These are phyloP conservation scores for Pholiota conissans DNA, from an alignment of 768 basidiomycete species.

Conservation along the genomic window DNA sequence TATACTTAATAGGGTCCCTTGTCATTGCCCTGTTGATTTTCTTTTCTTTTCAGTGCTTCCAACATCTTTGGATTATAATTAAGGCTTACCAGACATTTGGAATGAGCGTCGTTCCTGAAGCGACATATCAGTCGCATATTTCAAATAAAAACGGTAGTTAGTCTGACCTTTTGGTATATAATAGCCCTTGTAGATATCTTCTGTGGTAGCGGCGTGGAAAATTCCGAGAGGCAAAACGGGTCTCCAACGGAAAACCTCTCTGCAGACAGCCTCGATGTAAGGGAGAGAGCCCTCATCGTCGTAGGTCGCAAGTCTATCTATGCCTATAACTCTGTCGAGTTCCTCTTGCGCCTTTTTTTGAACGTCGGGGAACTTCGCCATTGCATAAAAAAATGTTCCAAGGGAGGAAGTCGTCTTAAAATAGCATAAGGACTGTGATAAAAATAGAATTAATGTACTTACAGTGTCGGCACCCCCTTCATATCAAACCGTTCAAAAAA, in stretches of 20 bases:
- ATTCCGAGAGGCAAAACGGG: conserved; percentile 21
- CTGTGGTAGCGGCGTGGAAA: conserved; percentile 22
- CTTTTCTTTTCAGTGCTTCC: background rate
- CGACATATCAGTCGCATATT: background rate
- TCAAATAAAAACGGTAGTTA: no score
- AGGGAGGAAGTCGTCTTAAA: no score
- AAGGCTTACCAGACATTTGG: background rate
- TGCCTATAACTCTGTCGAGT: conserved; percentile 27
- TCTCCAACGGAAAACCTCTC: conserved; percentile 17
- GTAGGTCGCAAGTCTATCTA: conserved; percentile 23
- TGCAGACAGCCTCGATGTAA: conserved; percentile 15
- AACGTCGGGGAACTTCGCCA: conserved; percentile 27
- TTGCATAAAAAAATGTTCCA: conserved; percentile 24
- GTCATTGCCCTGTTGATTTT: background rate
- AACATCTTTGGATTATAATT: background rate
- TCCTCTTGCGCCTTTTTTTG: conserved; percentile 31
- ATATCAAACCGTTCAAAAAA: no score
- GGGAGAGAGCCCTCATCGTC: conserved; percentile 24
- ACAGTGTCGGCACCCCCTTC: no score
- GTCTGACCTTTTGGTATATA: conserved; percentile 23
- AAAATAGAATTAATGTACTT: no score
- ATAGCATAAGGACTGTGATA: no score
- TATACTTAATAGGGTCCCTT: background rate
- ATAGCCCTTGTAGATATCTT: conserved; percentile 27
- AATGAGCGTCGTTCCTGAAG: background rate